Evolutionary conservation across 2,329 filamentous ascomycete species (phyloP), one percentile per base, ranked within the genome.

Genomic region (Colletotrichum liaoningense): DNA sequence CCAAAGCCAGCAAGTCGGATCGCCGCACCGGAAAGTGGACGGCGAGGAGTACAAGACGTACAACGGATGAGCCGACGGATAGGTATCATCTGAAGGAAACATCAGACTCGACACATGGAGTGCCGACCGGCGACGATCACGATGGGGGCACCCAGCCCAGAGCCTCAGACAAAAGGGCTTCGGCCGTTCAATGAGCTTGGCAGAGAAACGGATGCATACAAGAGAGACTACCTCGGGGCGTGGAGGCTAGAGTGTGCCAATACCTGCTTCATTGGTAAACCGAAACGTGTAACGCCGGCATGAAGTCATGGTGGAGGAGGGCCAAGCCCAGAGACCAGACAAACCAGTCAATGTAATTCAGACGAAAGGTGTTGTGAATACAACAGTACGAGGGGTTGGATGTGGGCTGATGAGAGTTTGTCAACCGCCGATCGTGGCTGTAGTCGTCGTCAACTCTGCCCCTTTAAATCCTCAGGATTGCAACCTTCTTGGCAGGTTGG

Each of bases 41-140:
- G 46, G 52, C 30, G 16, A 42, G 38, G 38, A 42, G 38, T 42
- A 12, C 30, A 57, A 19, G n/a, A 19, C 22, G 24, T 22, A 59
- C 12, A 59, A 59, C 42, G 30, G 65, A 72, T 59, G 58, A 58
- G 57, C 49, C 28, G 38, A 70, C 35, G 59, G 46, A n/a, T 9
- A 33, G 55, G n/a, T 16, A 73, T 57, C 67, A 60, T 69, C 69
- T 46, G 66, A 69, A 64, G 24, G 54, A 65, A 70, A 70, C 59
- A 60, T 70, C 46, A 60, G 60, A 49, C 28, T 28, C 55, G 59
- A 70, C 28, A 70, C 60, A 65, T 12, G 52, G 11, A 64, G 55
- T 55, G 55, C 55, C 59, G 59, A 38, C 55, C 22, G 14, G 59
- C 55, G 60, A 70, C 19, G 58, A 59, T 55, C 54, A 59, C 19